Evolutionary conservation across 176 grass and related monocot species (phyloP), one percentile per base, ranked within the genome.

Genomic region (Oryza punctata): DNA sequence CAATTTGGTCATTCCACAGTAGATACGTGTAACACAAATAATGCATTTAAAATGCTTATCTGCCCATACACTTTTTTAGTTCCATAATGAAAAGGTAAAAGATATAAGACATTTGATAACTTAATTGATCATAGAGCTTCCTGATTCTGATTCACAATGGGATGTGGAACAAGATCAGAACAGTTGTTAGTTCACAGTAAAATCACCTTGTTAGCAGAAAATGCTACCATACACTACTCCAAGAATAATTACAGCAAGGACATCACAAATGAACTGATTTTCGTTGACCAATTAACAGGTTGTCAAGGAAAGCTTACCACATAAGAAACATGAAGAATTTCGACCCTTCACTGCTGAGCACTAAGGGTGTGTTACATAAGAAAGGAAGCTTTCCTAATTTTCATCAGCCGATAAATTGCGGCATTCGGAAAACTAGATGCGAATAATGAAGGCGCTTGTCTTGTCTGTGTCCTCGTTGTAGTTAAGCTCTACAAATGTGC

Each of bases 401-500:
- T 41, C 82, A 63, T 5, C 16, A 6, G 77, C 5, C 3, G 18
- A 75, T 71, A 72, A 70, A 54, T 19, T 23, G 41, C 23, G 66
- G 9, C 6, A 25, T 70, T 18, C 35, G 70, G 21, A 19, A 71
- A 88, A 33, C 64, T 94, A 98, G 84, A 98, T 95, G 64, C 96
- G 96, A 49, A 94, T 86, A 21, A 98, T 90, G 40, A 84, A 90
- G 67, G 91, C 91, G 14, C 70, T 92, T 19, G 87, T 86, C 54
- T 78, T 90, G 28, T 84, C 81, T 1, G 80, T 65, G 12, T 91
- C 65, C 47, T 78, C 35, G 24, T 92, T 85, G 83, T 94, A 98
- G 86, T 89, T 76, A 63, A 98, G 82, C 77, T 98, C 93, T 75
- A 92, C 78, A 81, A 95, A 98, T 47, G 89, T 98, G 52, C 96